These are phyloP conservation scores for Phytophthora cryptogea DNA, from an alignment of 352 stramenopile species.

Conservation along the genomic window DNA sequence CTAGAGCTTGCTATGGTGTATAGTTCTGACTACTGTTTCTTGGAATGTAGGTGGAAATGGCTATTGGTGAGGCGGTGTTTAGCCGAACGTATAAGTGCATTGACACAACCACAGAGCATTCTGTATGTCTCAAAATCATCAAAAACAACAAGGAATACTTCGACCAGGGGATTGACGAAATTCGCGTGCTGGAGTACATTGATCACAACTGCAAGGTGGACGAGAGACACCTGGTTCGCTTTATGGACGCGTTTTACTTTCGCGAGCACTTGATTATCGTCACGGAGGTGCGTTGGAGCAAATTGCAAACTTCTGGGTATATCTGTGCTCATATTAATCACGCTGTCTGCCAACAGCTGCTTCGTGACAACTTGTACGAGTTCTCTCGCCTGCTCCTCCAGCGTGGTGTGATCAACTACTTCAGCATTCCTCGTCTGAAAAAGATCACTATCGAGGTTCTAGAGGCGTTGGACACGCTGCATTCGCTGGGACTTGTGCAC, in stretches of 20 bases:
- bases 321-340: constrained; percentile 2
- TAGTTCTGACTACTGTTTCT: constrained; percentile 7
- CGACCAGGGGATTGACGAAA: constrained; percentile 93
- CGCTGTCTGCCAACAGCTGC: constrained; percentile 57
- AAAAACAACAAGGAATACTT: constrained; percentile 99
- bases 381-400: constrained; percentile 91
- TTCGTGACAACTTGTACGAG: constrained; percentile 98
- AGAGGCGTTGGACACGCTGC: constrained; percentile 83
- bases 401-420: constrained; percentile 91
- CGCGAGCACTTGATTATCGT: constrained; percentile 96
- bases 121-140: constrained; percentile 98
- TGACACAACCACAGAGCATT: constrained; percentile 63
- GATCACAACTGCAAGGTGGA: constrained; percentile 84
- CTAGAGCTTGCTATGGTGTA: neutral
- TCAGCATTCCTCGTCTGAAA: constrained; percentile 92
- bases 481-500: constrained; percentile 94
- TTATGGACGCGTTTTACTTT: constrained; percentile 96
- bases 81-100: constrained; percentile 83
- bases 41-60: constrained; percentile 55
- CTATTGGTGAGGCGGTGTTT: constrained; percentile 85
- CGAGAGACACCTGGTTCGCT: constrained; percentile 92
- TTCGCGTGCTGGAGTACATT: constrained; percentile 78
- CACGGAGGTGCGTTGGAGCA: constrained; percentile 86
- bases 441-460: constrained; percentile 97
- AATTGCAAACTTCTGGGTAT: neutral